phyloP scores from a whole-genome alignment of 768 basidiomycete genomes.

The Pulveroboletus ravenelii region DNA sequence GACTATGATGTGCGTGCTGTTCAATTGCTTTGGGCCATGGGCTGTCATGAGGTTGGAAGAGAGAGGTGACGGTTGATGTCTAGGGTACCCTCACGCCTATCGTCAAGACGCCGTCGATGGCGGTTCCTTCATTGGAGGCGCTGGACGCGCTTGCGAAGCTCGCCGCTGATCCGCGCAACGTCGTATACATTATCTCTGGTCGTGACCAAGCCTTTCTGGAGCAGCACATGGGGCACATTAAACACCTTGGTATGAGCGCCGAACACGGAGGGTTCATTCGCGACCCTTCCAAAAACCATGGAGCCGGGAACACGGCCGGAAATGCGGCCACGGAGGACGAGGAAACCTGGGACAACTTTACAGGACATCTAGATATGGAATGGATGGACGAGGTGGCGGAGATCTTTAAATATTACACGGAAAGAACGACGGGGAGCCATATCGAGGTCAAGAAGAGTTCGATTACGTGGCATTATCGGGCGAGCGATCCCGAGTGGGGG shows the following conservation, averaged over 20 bases:
- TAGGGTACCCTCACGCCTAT: constrained; percentile 96
- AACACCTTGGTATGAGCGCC: constrained; percentile 82
- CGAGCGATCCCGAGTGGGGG: constrained; percentile 95
- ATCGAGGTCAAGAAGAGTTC: constrained; percentile 97
- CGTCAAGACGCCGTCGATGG: constrained; percentile 89
- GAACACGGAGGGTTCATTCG: constrained; percentile 95
- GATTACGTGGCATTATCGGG: constrained; percentile 97
- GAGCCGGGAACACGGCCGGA: background rate
- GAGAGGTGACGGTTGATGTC: background rate
- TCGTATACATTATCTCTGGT: constrained; percentile 97
- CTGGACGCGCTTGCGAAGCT: constrained; percentile 71
- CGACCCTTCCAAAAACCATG: constrained; percentile 49
- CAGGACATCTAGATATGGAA: constrained; percentile 89
- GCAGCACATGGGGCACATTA: constrained; percentile 82
- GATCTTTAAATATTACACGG: constrained; percentile 95
- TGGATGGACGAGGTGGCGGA: constrained; percentile 97
- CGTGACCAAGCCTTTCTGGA: constrained; percentile 92
- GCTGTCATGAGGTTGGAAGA: background rate
- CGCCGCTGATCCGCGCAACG: constrained; percentile 74
- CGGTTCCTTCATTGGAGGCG: constrained; percentile 70
- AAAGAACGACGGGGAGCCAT: constrained; percentile 93
- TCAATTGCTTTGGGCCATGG: background rate
- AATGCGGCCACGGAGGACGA: background rate
- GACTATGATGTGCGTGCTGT: constrained; percentile 81
- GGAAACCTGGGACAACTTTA: constrained; percentile 78